These are phyloP conservation scores for Lepiota venenata DNA, from an alignment of 768 basidiomycete species.

Conservation along the genomic window DNA sequence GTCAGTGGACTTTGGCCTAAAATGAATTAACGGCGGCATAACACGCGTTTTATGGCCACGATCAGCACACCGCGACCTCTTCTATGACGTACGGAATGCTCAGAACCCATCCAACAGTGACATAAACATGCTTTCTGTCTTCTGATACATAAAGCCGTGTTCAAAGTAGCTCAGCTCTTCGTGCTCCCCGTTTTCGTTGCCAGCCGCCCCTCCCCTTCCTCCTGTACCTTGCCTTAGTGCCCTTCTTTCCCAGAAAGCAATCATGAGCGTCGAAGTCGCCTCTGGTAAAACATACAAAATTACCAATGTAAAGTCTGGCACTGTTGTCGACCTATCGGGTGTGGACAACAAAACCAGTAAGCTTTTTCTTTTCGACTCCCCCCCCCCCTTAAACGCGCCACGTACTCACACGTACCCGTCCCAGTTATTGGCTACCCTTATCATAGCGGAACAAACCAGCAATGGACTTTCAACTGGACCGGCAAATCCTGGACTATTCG, in stretches of 20 bases:
- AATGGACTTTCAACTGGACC: slow-evolving; percentile 49
- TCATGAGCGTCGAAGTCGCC: slow-evolving; percentile 27
- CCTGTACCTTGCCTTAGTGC: background rate
- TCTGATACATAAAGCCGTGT: slow-evolving; percentile 11
- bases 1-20: background rate
- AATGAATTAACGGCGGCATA: slow-evolving; percentile 1
- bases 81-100: slow-evolving; percentile 6
- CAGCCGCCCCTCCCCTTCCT: background rate
- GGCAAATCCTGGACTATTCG: slow-evolving; percentile 39
- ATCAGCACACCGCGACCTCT: background rate
- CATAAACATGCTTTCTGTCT: slow-evolving; percentile 7
- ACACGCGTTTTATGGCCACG: slow-evolving; percentile 3
- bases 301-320: slow-evolving; percentile 48
- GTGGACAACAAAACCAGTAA: slow-evolving; percentile 43
- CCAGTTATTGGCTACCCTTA: slow-evolving; percentile 47
- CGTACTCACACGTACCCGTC: background rate
- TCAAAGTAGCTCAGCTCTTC: background rate
- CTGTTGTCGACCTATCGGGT: slow-evolving; percentile 54
- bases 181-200: background rate
- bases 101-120: background rate
- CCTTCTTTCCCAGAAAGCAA: background rate
- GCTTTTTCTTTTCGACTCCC: slow-evolving; percentile 13
- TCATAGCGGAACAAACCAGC: slow-evolving; percentile 45
- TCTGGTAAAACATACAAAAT: slow-evolving; percentile 41
- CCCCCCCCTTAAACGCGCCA: background rate